Evolutionary conservation across 1,284 basidiomycete genomes (phyloP).

Genomic region (Naganishia liquefaciens): DNA sequence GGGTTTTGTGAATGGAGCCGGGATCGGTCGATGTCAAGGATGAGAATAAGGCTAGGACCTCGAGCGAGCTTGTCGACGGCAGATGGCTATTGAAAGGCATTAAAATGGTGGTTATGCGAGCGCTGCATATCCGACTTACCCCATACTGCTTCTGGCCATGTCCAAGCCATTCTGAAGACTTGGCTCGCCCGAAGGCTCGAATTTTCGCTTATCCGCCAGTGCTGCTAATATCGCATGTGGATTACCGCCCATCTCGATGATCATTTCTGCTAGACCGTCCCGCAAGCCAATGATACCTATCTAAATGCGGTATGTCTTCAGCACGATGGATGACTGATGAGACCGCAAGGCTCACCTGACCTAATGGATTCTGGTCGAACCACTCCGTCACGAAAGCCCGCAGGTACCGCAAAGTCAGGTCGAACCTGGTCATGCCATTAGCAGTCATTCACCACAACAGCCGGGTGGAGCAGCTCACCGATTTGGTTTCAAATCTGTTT

Average conservation of each 20-base stretch:
- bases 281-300: conserved; percentile 90
- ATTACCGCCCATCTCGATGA: conserved; percentile 89
- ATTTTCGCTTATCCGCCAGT: conserved; percentile 79
- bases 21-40: conserved; percentile 96
- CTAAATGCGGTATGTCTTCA: conserved; percentile 15
- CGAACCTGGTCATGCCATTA: conserved; percentile 59
- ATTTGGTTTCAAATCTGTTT: conserved; percentile 92
- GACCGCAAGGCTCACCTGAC: conserved; percentile 61
- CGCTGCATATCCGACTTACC: conserved; percentile 57
- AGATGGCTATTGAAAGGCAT: conserved; percentile 66
- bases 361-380: conserved; percentile 99
- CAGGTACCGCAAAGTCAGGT: conserved; percentile 83
- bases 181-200: conserved; percentile 89
- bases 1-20: conserved; percentile 90
- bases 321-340: not conserved
- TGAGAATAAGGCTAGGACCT: conserved; percentile 90
- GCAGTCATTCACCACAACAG: not conserved
- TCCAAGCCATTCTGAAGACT: conserved; percentile 94
- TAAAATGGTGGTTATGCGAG: not conserved
- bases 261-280: conserved; percentile 78
- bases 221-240: conserved; percentile 87
- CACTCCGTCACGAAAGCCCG: conserved; percentile 91
- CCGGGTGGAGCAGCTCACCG: conserved; percentile 53
- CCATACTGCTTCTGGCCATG: conserved; percentile 89
- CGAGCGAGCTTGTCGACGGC: conserved; percentile 90